Evolutionary conservation across 225 moss, liverwort and hornwort species (phyloP), one percentile per base, ranked within the genome.

Genomic region (Ulota crispa): DNA sequence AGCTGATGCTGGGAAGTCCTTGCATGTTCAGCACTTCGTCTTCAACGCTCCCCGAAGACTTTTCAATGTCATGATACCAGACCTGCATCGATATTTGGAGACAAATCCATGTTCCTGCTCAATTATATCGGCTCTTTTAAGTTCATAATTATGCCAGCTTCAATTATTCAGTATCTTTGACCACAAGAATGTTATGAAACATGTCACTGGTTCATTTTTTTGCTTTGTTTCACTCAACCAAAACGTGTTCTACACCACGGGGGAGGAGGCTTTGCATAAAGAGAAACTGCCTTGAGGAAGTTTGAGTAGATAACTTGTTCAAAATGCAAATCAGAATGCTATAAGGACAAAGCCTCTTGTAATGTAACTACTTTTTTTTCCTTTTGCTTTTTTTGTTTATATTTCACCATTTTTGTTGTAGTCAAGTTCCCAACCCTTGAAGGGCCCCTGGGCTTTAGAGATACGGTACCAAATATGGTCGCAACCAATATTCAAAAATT

Each of bases 141-240:
- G 31, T 9, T 53, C 57, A 28, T 28, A 9, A 20, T 26, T 36
- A 24, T n/a, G 4, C 64, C 37, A 45, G 57, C 28, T 68, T 68
- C 61, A 75, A 82, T 81, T 43, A 82, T 75, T 81, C 43, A 64
- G 23, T 28, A 27, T 39, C 14, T 21, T 53, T 39, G 9, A 4
- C 43, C 16, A 16, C 56, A 41, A 30, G 26, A 26, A 70, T 30
- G 18, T 42, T 36, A 5, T 27, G 26, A 27, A 27, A 69, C 7
- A 43, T 68, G 43, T 68, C 24, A 39, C 42, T 14, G 42, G 19
- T 6, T 30, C 50, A 50, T 31, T 56, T n/a, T 7, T 56, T 3
- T 20, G 2, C 59, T 5, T 59, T 59, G 24, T 26, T 59, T 2
- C 26, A 59, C 26, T 59, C 26, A 59, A 26, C 26, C 4, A 4